Base-by-base conservation (phyloP, 805 yeast species). In the Ogataea corticis region DNA sequence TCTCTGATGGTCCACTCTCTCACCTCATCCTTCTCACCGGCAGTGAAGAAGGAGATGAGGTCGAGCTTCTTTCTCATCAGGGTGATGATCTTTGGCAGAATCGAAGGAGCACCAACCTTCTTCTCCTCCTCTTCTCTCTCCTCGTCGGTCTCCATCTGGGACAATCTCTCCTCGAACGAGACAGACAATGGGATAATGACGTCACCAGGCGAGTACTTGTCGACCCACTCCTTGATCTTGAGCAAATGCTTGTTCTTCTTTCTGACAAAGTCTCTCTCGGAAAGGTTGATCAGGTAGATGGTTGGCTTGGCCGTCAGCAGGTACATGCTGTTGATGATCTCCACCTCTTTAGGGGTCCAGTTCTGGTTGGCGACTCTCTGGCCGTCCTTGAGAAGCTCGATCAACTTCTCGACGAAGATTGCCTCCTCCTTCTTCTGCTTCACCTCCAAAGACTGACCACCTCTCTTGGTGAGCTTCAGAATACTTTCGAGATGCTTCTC, bases 101-200 rank as follows among this genome's bases (percentile, higher is more conserved):
- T 81, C 31, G 84, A 75, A 23, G 55, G 55, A 30, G 65, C 68
- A 40, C 70, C 71, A 41, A 62, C 63, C 32, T 40, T 66, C 54
- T 68, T 60, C 47, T 65, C 70, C 41, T 66, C 68, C 40, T 55
- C 67, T 15, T 45, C 64, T 55, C 68, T 62, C 44, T 60, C 67
- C 39, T 62, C 67, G 33, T 87, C 95, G 46, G 86, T 75, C 66
- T 79, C 94, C 90, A 94, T 79, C 56, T 78, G 83, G 34, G 97
- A 87, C 62, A 94, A 79, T 69, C 84, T 87, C 73, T 88, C 96
- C 79, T 94, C 99, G 57, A 88, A 77, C 51, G 85, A 85, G 44
- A 94, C 97, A 43, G 96, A 85, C 68, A 94, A 79, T 67, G 99
- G 99, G 58, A 94, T 88, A 63, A 94, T 86, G 49, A 85, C 69